Evolutionary conservation across 1,139 yeast species (phyloP), one percentile per base, ranked within the genome.

Genomic region (Pichia sp.): DNA sequence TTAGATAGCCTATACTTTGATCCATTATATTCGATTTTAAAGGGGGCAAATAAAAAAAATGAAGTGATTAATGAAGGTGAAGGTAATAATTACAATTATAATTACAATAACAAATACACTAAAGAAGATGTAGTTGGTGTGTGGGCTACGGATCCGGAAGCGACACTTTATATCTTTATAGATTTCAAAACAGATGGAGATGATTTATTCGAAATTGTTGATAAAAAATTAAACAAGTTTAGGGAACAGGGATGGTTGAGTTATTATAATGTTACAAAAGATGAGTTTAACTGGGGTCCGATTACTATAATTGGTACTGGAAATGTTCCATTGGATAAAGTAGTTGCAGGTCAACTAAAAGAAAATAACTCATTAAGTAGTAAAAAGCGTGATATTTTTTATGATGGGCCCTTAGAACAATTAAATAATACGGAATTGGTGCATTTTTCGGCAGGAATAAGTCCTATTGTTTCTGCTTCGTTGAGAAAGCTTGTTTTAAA

Each of bases 1-100:
- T 57, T 83, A 33, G 63, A 66, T 32, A 53, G 61, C 22, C 56
- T 81, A 47, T 83, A 83, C 52, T 62, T 81, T 45, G 67, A 71
- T 39, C 81, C 80, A 4, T 50, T 83, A 13, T 64, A 56, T 45
- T 57, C 64, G 6, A 62, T 80, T 47, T 59, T 83, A 34, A 66
- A 69, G 29, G 65, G 66, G 6, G 34, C 48, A 7, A 50, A 47
- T 22, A 37, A 37, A 6, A 33, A 40, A 21, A 40, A 35, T 13
- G 19, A 14, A 42, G 37, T 15, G n/a, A 30, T 27, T 39, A 39
- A 31, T n/a, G 19, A 4, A 9, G 25, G 19, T 22, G 31, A 16
- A 11, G 21, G n/a, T n/a, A n/a, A n/a, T n/a, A n/a, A n/a, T n/a
- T n/a, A n/a, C n/a, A n/a, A n/a, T n/a, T n/a, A n/a, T n/a, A n/a